phyloP scores from a whole-genome alignment of 2,329 filamentous ascomycete species.

The Epichloe amarillans region DNA sequence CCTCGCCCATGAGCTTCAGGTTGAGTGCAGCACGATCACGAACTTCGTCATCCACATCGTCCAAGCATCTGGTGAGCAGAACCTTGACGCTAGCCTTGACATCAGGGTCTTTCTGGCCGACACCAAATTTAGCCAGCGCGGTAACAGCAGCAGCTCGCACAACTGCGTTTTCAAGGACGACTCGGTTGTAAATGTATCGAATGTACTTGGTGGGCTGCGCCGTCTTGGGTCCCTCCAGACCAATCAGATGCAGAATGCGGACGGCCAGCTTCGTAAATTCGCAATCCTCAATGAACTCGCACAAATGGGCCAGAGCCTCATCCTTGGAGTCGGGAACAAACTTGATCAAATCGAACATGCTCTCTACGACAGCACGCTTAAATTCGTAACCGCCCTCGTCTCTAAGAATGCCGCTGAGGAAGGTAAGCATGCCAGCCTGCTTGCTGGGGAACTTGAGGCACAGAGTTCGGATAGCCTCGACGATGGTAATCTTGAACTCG shows the following conservation, averaged over 20 bases:
- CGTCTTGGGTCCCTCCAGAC: conserved; percentile 88
- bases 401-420: conserved; percentile 89
- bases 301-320: conserved; percentile 81
- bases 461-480: conserved; percentile 90
- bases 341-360: conserved; percentile 98
- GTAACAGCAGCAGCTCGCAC: conserved; percentile 92
- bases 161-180: conserved; percentile 92
- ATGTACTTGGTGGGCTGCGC: conserved; percentile 97
- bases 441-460: conserved; percentile 97
- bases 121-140: conserved; percentile 90
- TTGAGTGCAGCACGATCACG: conserved; percentile 90
- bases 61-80: conserved; percentile 80
- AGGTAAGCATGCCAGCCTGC: conserved; percentile 93
- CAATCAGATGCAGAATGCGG: conserved; percentile 84
- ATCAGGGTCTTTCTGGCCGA: conserved; percentile 89
- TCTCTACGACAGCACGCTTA: conserved; percentile 94
- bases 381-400: conserved; percentile 98
- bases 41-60: conserved; percentile 96
- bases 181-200: conserved; percentile 97
- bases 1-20: conserved; percentile 79
- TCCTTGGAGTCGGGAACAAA: conserved; percentile 84
- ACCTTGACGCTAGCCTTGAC: conserved; percentile 94
- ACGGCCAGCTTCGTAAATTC: conserved; percentile 98
- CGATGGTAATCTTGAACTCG: conserved; percentile 99
- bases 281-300: conserved; percentile 98